These are phyloP conservation scores for Talaromyces islandicus DNA, from an alignment of 2,329 filamentous ascomycete genomes.

Conservation along the genomic window DNA sequence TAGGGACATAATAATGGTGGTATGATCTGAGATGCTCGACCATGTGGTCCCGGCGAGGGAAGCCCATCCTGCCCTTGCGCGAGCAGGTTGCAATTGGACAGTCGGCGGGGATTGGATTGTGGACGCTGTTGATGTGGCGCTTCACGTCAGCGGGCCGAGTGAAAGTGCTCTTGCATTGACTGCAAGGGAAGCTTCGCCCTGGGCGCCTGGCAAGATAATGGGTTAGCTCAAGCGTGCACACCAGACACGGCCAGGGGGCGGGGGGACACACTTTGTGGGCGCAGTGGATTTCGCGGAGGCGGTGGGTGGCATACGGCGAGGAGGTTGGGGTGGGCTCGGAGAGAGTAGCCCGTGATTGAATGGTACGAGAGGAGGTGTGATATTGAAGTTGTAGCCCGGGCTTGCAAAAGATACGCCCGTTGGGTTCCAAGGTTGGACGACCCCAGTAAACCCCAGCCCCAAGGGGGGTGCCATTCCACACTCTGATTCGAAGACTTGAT, in stretches of 20 bases:
- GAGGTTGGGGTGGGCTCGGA: neutral
- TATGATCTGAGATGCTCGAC: slow-evolving; percentile 53
- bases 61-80: slow-evolving; percentile 45
- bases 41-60: slow-evolving; percentile 53
- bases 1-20: slow-evolving; percentile 45
- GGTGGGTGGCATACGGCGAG: neutral
- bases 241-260: neutral
- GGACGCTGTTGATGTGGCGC: slow-evolving; percentile 44
- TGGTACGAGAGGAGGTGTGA: neutral
- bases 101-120: slow-evolving; percentile 38
- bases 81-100: slow-evolving; percentile 40
- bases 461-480: neutral
- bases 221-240: neutral
- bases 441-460: neutral
- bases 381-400: neutral
- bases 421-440: neutral
- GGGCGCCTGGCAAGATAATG: slow-evolving; percentile 15
- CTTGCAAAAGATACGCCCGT: too few species aligned
- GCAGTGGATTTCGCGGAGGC: neutral
- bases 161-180: slow-evolving; percentile 35
- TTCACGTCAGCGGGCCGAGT: slow-evolving; percentile 45
- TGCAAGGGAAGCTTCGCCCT: slow-evolving; percentile 26
- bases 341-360: neutral
- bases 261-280: neutral
- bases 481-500: neutral